Conservation (phyloP, 2,329 filamentous ascomycete genomes). For the Aspergillus eucalypticola region DNA sequence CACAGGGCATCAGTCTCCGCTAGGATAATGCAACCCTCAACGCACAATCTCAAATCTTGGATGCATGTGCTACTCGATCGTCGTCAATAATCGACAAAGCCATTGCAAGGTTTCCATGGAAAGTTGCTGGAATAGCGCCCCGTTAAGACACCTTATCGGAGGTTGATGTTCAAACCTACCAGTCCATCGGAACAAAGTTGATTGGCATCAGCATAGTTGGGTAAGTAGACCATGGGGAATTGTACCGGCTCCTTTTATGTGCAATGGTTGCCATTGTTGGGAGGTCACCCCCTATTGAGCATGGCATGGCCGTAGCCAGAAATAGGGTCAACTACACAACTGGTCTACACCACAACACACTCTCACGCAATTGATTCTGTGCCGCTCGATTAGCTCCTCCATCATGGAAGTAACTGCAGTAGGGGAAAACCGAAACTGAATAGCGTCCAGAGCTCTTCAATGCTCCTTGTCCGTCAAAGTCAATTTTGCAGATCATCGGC, state of each 20-base stretch:
- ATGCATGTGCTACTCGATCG: conserved; percentile 9
- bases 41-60: neutral
- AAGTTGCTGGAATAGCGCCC: neutral
- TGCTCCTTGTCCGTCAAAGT: neutral
- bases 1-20: conserved; percentile 1
- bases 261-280: neutral
- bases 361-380: neutral
- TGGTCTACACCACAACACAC: neutral
- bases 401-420: neutral
- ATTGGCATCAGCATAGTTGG: neutral
- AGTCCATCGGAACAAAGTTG: neutral
- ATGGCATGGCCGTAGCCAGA: neutral
- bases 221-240: neutral
- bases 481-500: neutral
- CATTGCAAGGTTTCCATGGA: conserved; percentile 9
- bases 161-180: neutral
- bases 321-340: neutral
- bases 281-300: neutral
- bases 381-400: neutral
- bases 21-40: neutral
- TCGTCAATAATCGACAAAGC: conserved; percentile 14
- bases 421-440: neutral
- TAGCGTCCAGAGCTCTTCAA: neutral
- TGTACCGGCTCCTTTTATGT: neutral
- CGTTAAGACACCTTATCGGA: neutral